Conservation (phyloP, 2,329 filamentous ascomycete species). For the Ophiocordyceps camponoti-rufipedis region DNA sequence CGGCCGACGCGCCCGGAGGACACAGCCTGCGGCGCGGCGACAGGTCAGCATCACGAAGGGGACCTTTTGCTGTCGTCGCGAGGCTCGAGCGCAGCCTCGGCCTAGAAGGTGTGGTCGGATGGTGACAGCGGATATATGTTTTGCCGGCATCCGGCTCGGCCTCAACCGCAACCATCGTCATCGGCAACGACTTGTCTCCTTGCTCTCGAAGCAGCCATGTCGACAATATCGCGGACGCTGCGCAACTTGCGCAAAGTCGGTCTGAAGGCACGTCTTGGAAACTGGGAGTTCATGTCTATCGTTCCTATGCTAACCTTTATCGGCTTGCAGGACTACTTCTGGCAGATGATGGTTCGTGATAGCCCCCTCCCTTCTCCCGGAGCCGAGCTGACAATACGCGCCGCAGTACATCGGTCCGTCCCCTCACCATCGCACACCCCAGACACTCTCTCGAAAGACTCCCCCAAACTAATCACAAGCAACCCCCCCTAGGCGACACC, state of each 20-base stretch:
- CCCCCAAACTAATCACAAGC: background rate
- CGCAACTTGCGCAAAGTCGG: constrained; percentile 77
- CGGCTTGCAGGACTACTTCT: constrained; percentile 55
- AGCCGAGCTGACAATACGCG: background rate
- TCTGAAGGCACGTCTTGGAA: constrained; percentile 49
- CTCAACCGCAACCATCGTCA: background rate
- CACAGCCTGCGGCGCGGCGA: background rate
- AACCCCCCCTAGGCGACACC: constrained; percentile 72
- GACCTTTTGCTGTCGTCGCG: background rate
- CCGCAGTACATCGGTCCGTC: constrained; percentile 36
- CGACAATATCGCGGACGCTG: constrained; percentile 72
- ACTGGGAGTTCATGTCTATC: background rate
- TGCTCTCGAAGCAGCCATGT: constrained; percentile 42
- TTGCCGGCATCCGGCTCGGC: background rate
- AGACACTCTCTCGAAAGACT: no score
- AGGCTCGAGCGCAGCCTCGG: background rate
- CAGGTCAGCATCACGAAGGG: background rate
- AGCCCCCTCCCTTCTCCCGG: background rate
- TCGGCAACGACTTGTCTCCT: constrained; percentile 5
- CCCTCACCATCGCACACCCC: no score
- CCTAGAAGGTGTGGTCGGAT: background rate
- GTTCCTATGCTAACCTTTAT: background rate
- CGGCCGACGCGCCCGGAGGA: background rate
- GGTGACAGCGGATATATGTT: background rate
- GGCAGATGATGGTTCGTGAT: constrained; percentile 78